A percentile compares a stretch with the other conserved stretches of the same genome.
Conservation (phyloP, 2,329 filamentous ascomycete species). For the Pezicula rhizophila region DNA sequence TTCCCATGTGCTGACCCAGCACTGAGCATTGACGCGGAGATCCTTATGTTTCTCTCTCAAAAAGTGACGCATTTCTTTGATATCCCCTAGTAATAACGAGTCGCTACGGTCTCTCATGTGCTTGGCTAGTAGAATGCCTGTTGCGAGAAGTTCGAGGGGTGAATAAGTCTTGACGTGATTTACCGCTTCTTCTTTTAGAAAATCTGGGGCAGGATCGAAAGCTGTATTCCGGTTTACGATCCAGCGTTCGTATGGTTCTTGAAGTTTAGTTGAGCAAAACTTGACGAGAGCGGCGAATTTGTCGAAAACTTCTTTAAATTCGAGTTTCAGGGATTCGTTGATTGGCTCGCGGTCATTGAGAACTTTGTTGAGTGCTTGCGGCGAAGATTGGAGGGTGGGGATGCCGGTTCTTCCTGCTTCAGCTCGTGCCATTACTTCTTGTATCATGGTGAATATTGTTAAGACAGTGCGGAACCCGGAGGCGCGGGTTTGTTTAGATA, state of each 20-base stretch:
- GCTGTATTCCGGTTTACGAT: constrained; percentile 20
- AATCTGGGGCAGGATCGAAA: constrained; percentile 24
- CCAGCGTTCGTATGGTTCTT: constrained; percentile 12
- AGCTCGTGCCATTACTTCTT: constrained; percentile 20
- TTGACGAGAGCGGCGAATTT: constrained; percentile 26
- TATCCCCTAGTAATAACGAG: constrained; percentile 25
- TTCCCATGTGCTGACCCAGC: constrained; percentile 26
- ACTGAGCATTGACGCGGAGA: constrained; percentile 27
- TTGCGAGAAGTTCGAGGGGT: constrained; percentile 28
- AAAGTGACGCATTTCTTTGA: constrained; percentile 26
- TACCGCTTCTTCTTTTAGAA: constrained; percentile 17
- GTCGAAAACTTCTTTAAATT: constrained; percentile 26
- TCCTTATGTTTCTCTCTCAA: constrained; percentile 27
- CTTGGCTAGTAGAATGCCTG: constrained; percentile 26
- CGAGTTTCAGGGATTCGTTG: constrained; percentile 20
- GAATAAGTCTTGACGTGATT: constrained; percentile 28
- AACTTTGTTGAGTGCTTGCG: constrained; percentile 23
- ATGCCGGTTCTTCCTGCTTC: constrained; percentile 6
- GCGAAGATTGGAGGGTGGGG: constrained; percentile 25
- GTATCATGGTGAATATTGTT: constrained; percentile 29
- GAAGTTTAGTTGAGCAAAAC: constrained; percentile 20
- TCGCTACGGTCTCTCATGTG: constrained; percentile 24
- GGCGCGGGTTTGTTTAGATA: constrained; percentile 27
- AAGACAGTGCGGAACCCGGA: constrained; percentile 29
- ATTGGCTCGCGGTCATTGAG: constrained; percentile 25